These are phyloP conservation scores for Populus trichocarpa DNA, from an alignment of 441 rosid species.

Conservation along the genomic window DNA sequence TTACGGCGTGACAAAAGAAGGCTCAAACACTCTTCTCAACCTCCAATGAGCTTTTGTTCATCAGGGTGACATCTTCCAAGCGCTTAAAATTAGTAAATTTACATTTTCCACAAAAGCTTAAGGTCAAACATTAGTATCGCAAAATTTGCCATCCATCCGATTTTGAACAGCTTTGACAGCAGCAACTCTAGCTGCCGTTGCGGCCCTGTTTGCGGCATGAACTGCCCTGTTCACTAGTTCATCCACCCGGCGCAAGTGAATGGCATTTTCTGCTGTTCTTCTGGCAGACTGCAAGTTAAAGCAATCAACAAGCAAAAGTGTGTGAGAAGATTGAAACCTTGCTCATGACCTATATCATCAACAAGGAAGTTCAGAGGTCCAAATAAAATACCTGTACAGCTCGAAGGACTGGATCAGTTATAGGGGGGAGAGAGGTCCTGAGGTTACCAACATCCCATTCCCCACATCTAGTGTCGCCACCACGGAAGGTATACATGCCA, in stretches of 20 bases:
- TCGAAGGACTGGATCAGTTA: conserved; percentile 42
- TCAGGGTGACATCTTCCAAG: conserved; percentile 35
- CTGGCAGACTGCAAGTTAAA: conserved; percentile 56
- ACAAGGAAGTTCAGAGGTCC: background rate
- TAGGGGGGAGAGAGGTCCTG: conserved; percentile 37
- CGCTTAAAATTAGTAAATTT: conserved; percentile 31
- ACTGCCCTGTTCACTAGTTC: conserved; percentile 64
- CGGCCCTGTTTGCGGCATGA: conserved; percentile 74
- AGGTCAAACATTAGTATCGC: conserved; percentile 44
- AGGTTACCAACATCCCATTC: conserved; percentile 81
- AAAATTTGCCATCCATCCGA: conserved; percentile 73
- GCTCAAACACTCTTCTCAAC: conserved; percentile 38
- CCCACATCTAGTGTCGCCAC: conserved; percentile 55
- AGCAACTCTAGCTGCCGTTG: conserved; percentile 90
- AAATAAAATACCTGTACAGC: conserved; percentile 61
- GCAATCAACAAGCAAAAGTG: background rate
- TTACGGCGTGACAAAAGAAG: conserved; percentile 38
- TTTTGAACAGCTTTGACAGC: conserved; percentile 94
- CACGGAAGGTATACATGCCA: conserved; percentile 74
- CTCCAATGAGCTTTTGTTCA: conserved; percentile 46
- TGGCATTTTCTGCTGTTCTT: conserved; percentile 53
- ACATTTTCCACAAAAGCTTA: conserved; percentile 16
- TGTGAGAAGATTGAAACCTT: background rate
- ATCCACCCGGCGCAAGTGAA: conserved; percentile 50
- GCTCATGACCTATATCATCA: background rate